These are phyloP conservation scores for Blastobotrys americana DNA, from an alignment of 805 yeast genomes.

Conservation along the genomic window DNA sequence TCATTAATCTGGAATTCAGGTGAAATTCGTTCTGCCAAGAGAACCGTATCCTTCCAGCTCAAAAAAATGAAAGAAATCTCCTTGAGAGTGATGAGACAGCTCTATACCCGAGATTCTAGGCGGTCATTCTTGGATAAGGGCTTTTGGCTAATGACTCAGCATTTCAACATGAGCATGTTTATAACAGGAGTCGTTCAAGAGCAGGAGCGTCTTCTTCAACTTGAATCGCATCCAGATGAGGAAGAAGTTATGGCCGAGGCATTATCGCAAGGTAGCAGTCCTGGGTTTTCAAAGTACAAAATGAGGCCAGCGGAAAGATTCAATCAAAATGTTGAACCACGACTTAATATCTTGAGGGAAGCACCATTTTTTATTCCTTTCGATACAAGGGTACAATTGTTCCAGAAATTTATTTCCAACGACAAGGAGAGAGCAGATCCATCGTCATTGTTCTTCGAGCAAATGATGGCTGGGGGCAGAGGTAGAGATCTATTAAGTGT, in stretches of 20 bases:
- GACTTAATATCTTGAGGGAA: constrained; percentile 47
- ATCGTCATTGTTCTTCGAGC: constrained; percentile 7
- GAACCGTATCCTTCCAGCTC: constrained; percentile 3
- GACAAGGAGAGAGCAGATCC: constrained; percentile 32
- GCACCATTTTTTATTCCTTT: constrained; percentile 80
- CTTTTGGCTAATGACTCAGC: constrained; percentile 47
- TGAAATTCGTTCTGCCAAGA: constrained; percentile 8
- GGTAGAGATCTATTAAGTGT: constrained; percentile 41
- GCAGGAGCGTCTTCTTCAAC: constrained; percentile 31
- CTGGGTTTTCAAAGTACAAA: neutral
- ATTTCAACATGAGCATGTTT: constrained; percentile 33
- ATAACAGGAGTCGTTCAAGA: constrained; percentile 36
- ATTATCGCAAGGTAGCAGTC: constrained; percentile 15
- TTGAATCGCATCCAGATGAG: constrained; percentile 16
- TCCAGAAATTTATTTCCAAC: constrained; percentile 52
- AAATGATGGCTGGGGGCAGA: constrained; percentile 19
- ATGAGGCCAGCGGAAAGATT: neutral
- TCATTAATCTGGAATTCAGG: constrained; percentile 39
- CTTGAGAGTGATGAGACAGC: constrained; percentile 51
- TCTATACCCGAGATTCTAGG: constrained; percentile 61
- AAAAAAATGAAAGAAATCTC: constrained; percentile 32
- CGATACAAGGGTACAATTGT: constrained; percentile 61
- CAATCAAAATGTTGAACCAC: constrained; percentile 15
- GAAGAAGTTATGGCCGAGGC: constrained; percentile 23
- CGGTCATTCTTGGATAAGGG: constrained; percentile 40